Percentiles rank a stretch among this genome's conserved stretches.
Conservation (phyloP, 2,329 filamentous ascomycete species). For the Aspergillus sp. region DNA sequence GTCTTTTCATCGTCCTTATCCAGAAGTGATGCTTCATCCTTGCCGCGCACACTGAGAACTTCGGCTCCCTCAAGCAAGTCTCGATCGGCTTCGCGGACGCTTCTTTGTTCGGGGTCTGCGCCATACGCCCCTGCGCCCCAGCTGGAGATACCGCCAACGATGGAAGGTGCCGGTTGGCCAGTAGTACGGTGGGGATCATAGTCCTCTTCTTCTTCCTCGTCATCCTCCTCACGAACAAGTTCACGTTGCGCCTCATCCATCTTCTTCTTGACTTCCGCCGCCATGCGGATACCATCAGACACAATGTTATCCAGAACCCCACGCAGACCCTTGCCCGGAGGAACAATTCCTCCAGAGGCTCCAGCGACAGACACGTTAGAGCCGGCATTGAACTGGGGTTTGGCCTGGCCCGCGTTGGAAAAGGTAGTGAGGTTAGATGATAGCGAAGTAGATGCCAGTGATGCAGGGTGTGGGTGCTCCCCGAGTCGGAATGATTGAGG, state of each 20-base stretch:
- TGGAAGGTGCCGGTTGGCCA: slow-evolving; percentile 16
- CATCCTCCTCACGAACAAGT: slow-evolving; percentile 73
- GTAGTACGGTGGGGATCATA: slow-evolving; percentile 29
- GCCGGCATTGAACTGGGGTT: slow-evolving; percentile 31
- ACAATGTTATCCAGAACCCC: slow-evolving; percentile 97
- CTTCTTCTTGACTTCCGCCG: slow-evolving; percentile 80
- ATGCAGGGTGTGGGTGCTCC: slow-evolving; percentile 52
- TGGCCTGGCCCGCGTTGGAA: slow-evolving; percentile 59
- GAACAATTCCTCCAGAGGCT: slow-evolving; percentile 56
- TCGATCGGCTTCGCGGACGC: slow-evolving; percentile 62
- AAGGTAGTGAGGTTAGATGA: slow-evolving; percentile 80
- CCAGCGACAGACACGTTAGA: slow-evolving; percentile 40
- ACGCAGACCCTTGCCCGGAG: slow-evolving; percentile 68
- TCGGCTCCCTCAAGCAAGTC: slow-evolving; percentile 72
- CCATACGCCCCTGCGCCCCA: slow-evolving; percentile 41
- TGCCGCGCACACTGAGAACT: slow-evolving; percentile 48
- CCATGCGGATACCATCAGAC: slow-evolving; percentile 93
- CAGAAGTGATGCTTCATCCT: slow-evolving; percentile 25
- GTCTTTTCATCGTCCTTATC: slow-evolving; percentile 18
- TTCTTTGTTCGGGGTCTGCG: slow-evolving; percentile 58
- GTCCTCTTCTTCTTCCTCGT: slow-evolving; percentile 62
- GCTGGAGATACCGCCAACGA: slow-evolving; percentile 31
- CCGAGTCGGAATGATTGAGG: slow-evolving; percentile 87
- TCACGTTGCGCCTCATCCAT: slow-evolving; percentile 97
- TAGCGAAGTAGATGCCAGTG: slow-evolving; percentile 42